Conservation (phyloP, 345 rosid species). For the Anacardium occidentale region DNA sequence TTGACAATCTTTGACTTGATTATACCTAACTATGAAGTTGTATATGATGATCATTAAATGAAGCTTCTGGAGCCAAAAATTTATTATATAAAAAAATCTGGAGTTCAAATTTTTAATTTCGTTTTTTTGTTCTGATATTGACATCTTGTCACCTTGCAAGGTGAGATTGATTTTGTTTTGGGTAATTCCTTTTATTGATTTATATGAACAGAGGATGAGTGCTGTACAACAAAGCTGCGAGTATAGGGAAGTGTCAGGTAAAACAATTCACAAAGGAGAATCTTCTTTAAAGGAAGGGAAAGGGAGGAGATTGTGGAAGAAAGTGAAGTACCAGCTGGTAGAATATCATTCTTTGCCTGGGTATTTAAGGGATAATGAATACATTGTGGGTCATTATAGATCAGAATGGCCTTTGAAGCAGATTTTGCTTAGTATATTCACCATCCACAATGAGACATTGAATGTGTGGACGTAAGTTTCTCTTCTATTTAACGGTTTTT, state of each 20-base stretch:
- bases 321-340: constrained; percentile 86
- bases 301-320: constrained; percentile 83
- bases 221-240: constrained; percentile 26
- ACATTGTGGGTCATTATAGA: constrained; percentile 78
- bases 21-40: no score
- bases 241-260: constrained; percentile 30
- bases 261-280: constrained; percentile 27
- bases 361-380: constrained; percentile 85
- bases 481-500: neutral
- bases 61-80: neutral
- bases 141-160: neutral
- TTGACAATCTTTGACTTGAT: neutral
- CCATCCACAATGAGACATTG: constrained; percentile 86
- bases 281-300: constrained; percentile 47
- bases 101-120: neutral
- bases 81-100: neutral
- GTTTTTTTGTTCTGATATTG: constrained; percentile 2
- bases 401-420: constrained; percentile 96
- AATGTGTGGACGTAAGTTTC: constrained; percentile 90
- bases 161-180: neutral
- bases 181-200: neutral
- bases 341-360: constrained; percentile 85
- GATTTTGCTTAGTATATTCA: constrained; percentile 71
- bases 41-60: neutral
- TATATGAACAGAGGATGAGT: constrained; percentile 36